Evolutionary conservation across 371 early-diverging fungal genomes (phyloP).

Genomic region (Mortierella sp.): DNA sequence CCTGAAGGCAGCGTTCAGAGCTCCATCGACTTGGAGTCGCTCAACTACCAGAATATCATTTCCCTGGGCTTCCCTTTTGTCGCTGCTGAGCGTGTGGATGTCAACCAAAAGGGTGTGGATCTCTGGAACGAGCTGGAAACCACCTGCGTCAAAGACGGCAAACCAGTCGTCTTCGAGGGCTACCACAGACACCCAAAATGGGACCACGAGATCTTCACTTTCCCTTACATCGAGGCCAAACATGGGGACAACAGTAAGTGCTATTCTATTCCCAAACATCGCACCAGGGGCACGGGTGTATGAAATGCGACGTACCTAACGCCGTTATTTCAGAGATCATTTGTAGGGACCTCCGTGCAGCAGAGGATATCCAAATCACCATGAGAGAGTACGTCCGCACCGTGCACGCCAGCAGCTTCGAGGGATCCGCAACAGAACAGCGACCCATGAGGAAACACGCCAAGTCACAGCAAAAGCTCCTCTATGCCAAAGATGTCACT

Average conservation of each 20-base stretch:
- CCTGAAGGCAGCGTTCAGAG: constrained; percentile 10
- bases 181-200: constrained; percentile 53
- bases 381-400: constrained; percentile 34
- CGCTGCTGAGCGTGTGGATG: constrained; percentile 23
- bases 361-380: constrained; percentile 16
- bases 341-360: constrained; percentile 29
- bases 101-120: constrained; percentile 13
- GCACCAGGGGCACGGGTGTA: too few species aligned
- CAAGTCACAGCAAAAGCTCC: constrained; percentile 1
- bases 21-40: constrained; percentile 10
- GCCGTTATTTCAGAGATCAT: constrained; percentile 13
- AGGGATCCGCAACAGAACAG: neutral
- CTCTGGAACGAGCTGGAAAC: constrained; percentile 40
- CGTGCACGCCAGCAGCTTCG: constrained; percentile 18
- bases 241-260: constrained; percentile 51
- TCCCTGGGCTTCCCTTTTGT: constrained; percentile 34
- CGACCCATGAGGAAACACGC: neutral
- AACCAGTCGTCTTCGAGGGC: constrained; percentile 60
- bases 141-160: constrained; percentile 53
- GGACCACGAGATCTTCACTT: constrained; percentile 49
- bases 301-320: too few species aligned
- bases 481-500: constrained; percentile 54
- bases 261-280: neutral
- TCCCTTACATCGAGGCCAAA: constrained; percentile 40
- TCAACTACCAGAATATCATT: constrained; percentile 23